Evolutionary conservation across 2,329 filamentous ascomycete genomes (phyloP).

Genomic region (Aspergillus niger): DNA sequence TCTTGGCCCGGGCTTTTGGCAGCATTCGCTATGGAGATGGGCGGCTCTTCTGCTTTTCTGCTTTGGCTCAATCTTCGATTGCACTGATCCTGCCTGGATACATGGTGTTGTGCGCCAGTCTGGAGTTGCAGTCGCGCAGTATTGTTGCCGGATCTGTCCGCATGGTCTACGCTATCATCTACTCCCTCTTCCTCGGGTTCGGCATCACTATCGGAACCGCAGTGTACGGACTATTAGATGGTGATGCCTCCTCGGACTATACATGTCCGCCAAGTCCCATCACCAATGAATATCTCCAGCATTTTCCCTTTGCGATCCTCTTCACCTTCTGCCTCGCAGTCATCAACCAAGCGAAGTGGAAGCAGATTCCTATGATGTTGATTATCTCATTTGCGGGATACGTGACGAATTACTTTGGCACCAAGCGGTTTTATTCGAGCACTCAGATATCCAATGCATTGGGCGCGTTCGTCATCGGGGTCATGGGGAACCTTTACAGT

Average conservation of each 20-base stretch:
- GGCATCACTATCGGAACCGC: slow-evolving; percentile 69
- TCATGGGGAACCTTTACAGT: slow-evolving; percentile 78
- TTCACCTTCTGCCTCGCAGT: slow-evolving; percentile 77
- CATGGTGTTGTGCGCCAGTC: slow-evolving; percentile 61
- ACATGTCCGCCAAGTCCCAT: slow-evolving; percentile 54
- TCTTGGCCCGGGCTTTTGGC: slow-evolving; percentile 68
- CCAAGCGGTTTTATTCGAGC: slow-evolving; percentile 67
- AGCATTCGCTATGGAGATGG: slow-evolving; percentile 59
- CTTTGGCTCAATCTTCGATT: slow-evolving; percentile 71
- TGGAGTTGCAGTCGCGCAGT: slow-evolving; percentile 70
- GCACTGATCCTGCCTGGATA: slow-evolving; percentile 73
- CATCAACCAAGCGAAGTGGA: slow-evolving; percentile 82
- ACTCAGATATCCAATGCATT: slow-evolving; percentile 77
- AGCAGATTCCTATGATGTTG: slow-evolving; percentile 77
- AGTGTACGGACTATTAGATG: slow-evolving; percentile 64
- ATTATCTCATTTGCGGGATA: slow-evolving; percentile 74
- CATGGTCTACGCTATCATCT: slow-evolving; percentile 74
- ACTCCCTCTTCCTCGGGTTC: slow-evolving; percentile 72
- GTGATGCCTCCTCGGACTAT: slow-evolving; percentile 53
- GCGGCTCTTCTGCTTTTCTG: slow-evolving; percentile 69
- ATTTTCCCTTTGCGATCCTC: slow-evolving; percentile 72
- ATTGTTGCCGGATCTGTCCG: slow-evolving; percentile 74
- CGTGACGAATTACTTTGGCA: slow-evolving; percentile 75
- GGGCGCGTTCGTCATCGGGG: slow-evolving; percentile 76
- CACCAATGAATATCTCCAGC: slow-evolving; percentile 51